Conservation (phyloP, 1,284 basidiomycete species). For the Malassezia brasiliensis region DNA sequence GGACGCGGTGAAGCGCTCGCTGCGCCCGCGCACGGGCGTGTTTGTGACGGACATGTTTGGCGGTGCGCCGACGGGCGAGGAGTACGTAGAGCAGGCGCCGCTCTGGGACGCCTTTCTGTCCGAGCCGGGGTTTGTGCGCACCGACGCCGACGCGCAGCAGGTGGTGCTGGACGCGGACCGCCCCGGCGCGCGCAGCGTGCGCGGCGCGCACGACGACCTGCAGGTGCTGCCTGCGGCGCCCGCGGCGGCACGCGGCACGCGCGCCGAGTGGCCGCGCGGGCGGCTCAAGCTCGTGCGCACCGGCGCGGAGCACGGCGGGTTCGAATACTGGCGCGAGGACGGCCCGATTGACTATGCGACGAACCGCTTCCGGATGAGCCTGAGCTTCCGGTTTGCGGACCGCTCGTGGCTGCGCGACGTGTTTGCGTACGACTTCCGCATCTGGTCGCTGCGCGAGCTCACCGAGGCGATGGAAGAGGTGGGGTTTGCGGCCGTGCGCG, state of each 20-base stretch:
- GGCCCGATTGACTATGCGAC: constrained; percentile 31
- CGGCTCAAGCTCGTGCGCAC: constrained; percentile 29
- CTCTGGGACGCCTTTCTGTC: constrained; percentile 18
- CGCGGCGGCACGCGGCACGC: constrained; percentile 15
- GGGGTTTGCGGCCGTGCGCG: constrained; percentile 27
- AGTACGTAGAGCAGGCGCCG: constrained; percentile 19
- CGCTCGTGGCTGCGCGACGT: constrained; percentile 31
- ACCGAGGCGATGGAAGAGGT: constrained; percentile 35
- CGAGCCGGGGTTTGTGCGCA: constrained; percentile 22
- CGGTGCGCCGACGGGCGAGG: constrained; percentile 26
- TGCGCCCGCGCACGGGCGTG: constrained; percentile 29
- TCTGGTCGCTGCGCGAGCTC: constrained; percentile 31
- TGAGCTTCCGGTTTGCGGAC: constrained; percentile 31
- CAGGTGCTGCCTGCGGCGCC: constrained; percentile 16
- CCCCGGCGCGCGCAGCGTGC: not conserved
- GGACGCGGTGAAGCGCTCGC: constrained; percentile 14
- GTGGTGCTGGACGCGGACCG: constrained; percentile 3
- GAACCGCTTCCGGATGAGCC: constrained; percentile 37
- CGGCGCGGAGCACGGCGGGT: constrained; percentile 25
- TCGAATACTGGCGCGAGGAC: constrained; percentile 43
- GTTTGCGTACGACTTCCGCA: constrained; percentile 35
- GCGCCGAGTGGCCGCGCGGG: constrained; percentile 34
- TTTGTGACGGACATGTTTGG: constrained; percentile 38
- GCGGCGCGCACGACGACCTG: constrained; percentile 8
- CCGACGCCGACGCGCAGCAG: constrained; percentile 5